Evolutionary conservation across 352 stramenopile genomes (phyloP), one percentile per base, ranked within the genome.

Genomic region (Globisporangium recalcitrans): DNA sequence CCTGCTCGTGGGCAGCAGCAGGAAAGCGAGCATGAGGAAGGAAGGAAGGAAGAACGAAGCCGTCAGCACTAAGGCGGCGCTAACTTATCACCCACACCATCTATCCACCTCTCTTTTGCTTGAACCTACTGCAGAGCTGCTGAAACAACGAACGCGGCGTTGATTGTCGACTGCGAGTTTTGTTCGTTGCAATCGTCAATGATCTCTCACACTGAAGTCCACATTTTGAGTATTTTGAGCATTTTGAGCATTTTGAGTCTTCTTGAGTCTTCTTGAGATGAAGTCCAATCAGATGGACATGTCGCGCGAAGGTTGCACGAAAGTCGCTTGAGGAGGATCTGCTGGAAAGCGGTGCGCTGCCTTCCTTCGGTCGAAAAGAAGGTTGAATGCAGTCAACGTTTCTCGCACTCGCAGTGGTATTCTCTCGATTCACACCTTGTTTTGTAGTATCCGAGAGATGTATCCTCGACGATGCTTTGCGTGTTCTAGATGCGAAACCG

Each of bases 41-140:
- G 6, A 14, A 21, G 27, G 22, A 29, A 16, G 29, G 47, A 32
- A 19, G 22, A 19, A 19, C 24, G 47, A n/a, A 34, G 47, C 22
- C 22, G 10, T 32, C 24, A 32, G 1, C 16, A 29, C 9, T 29
- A 29, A 34, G 49, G 26, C 27, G 27, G 49, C 49, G 27, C 49
- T 55, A 55, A 55, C 27, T 55, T 55, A 55, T 55, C 49, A 38
- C 49, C 19, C 32, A 10, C 11, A 22, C 16, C n/a, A 19, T n/a
- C n/a, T 44, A n/a, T 14, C 14, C 16, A 5, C 14, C 19, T 10
- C 14, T 44, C 21, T 19, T 44, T 21, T 44, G 36, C 36, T 42
- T 16, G 4, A 19, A n/a, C 2, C 34, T 42, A n/a, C n/a, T n/a
- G n/a, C n/a, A 42, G 34, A 42, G 34, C 34, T 42, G 11, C 34